Conservation (phyloP, 140 eudicot genomes). For the Bidens hawaiensis region DNA sequence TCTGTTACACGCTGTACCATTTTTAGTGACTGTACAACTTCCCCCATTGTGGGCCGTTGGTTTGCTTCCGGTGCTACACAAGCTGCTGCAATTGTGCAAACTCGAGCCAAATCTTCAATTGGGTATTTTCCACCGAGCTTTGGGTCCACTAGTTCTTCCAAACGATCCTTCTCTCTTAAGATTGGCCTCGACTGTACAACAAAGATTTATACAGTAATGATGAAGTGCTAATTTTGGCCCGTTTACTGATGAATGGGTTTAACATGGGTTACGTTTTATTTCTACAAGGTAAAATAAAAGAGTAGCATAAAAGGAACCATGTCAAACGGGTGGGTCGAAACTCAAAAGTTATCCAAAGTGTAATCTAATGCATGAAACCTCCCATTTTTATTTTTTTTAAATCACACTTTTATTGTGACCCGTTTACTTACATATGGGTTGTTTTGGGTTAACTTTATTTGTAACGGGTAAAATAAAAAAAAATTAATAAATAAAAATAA, state of each 20-base stretch:
- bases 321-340: neutral
- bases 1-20: slow-evolving; percentile 79
- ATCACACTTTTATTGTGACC: no score
- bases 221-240: neutral
- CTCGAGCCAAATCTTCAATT: slow-evolving; percentile 72
- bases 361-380: neutral
- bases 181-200: slow-evolving; percentile 70
- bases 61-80: slow-evolving; percentile 90
- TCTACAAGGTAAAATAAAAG: neutral
- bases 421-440: no score
- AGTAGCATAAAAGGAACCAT: neutral
- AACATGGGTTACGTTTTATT: neutral
- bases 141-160: slow-evolving; percentile 79
- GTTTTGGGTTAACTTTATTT: no score
- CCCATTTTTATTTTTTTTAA: no score
- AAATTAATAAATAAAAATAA: no score
- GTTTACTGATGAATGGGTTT: neutral
- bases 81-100: slow-evolving; percentile 95
- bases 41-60: slow-evolving; percentile 94
- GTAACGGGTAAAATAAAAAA: no score
- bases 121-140: slow-evolving; percentile 79
- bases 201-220: neutral
- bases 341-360: neutral
- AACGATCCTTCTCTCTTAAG: slow-evolving; percentile 76
- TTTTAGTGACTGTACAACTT: slow-evolving; percentile 91